These are phyloP conservation scores for Berberis thunbergii DNA, from an alignment of 164 flowering plant species.

Conservation along the genomic window DNA sequence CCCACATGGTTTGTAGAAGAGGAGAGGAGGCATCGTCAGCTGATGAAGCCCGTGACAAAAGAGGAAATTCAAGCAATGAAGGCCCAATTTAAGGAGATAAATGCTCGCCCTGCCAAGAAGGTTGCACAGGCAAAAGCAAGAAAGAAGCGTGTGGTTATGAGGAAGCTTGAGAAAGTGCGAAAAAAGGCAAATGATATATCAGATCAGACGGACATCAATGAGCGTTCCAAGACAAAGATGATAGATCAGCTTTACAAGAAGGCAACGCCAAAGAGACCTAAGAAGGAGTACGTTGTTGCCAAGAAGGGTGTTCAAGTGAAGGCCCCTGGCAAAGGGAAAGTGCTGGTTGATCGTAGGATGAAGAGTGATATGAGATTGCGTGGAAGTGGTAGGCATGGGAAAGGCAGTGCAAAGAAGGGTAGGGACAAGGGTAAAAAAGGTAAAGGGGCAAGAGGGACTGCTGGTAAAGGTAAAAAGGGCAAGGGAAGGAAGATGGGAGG, in stretches of 20 bases:
- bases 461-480: constrained; percentile 17
- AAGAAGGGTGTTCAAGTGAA: constrained; percentile 91
- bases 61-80: constrained; percentile 79
- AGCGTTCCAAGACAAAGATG: constrained; percentile 66
- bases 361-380: constrained; percentile 63
- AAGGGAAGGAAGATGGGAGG: constrained; percentile 22
- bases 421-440: constrained; percentile 35
- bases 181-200: constrained; percentile 76
- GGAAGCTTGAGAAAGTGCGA: constrained; percentile 69
- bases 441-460: constrained; percentile 42
- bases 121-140: constrained; percentile 87
- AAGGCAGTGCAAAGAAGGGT: constrained; percentile 23
- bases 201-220: constrained; percentile 68
- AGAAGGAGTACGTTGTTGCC: constrained; percentile 88
- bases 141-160: constrained; percentile 69
- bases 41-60: constrained; percentile 67
- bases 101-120: constrained; percentile 92
- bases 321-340: constrained; percentile 66
- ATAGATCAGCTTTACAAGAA: constrained; percentile 78
- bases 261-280: constrained; percentile 62
- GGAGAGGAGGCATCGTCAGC: constrained; percentile 60
- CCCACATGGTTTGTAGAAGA: constrained; percentile 93
- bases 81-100: constrained; percentile 79
- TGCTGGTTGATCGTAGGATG: constrained; percentile 82
- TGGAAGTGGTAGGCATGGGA: constrained; percentile 45